Conservation (phyloP, 306 rosid genomes). For the Ormosia semicastrata region DNA sequence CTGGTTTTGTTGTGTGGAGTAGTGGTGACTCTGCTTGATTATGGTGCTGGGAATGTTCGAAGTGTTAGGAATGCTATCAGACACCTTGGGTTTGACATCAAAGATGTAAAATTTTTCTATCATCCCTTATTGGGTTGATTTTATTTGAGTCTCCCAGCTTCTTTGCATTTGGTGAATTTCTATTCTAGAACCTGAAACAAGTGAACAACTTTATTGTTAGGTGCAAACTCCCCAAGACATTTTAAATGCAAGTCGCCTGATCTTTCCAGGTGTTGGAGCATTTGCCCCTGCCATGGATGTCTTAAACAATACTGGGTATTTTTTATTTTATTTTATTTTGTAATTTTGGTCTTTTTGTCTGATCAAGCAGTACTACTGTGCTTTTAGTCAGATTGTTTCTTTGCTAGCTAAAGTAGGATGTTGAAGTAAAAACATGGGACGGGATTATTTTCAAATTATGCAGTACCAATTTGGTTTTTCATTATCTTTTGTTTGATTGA, state of each 20-base stretch:
- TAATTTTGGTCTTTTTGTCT: no score
- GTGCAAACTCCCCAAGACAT: constrained; percentile 85
- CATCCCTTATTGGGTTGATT: neutral
- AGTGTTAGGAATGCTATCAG: constrained; percentile 88
- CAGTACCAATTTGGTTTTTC: neutral
- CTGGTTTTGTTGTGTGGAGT: neutral
- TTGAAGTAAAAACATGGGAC: neutral
- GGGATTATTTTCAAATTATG: neutral
- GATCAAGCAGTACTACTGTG: no score
- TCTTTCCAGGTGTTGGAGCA: constrained; percentile 98
- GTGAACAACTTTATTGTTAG: constrained; percentile 34
- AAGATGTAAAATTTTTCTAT: constrained; percentile 58
- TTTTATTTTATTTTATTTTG: neutral
- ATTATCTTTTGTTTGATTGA: neutral
- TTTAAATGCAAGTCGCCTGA: constrained; percentile 65
- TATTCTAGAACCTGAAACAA: constrained; percentile 4
- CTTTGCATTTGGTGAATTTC: neutral
- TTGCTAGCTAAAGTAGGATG: neutral
- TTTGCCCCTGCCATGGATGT: constrained; percentile 93
- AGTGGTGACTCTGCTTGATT: constrained; percentile 92
- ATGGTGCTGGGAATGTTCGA: constrained; percentile 95
- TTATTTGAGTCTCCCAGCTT: neutral
- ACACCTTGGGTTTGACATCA: constrained; percentile 77
- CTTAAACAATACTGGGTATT: constrained; percentile 72
- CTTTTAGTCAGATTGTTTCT: no score